phyloP scores from a whole-genome alignment of 2,329 filamentous ascomycete genomes.

The Pseudogymnoascus sp. region DNA sequence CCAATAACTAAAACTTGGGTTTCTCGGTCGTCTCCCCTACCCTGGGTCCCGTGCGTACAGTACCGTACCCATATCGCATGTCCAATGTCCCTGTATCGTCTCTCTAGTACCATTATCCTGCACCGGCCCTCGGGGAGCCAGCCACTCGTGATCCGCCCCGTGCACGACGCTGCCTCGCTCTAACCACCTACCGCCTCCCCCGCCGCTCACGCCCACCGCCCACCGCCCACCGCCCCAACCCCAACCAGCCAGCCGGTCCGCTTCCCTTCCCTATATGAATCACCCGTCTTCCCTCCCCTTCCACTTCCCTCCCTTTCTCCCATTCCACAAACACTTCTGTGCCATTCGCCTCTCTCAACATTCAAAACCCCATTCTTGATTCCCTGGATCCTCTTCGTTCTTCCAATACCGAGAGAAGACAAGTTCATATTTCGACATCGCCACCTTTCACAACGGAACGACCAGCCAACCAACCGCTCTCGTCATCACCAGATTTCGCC shows the following conservation, averaged over 20 bases:
- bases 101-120: too few relatives aligned
- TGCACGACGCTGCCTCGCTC: not conserved
- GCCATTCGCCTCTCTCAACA: not conserved
- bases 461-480: not conserved
- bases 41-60: too few relatives aligned
- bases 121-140: not conserved
- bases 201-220: not conserved
- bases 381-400: not conserved
- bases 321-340: not conserved
- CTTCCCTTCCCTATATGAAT: conserved; percentile 3
- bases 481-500: not conserved
- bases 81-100: too few relatives aligned
- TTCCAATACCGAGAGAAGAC: not conserved
- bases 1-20: too few relatives aligned
- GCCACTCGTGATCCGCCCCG: not conserved
- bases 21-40: too few relatives aligned
- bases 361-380: not conserved
- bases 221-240: too few relatives aligned
- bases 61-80: too few relatives aligned
- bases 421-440: not conserved
- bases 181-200: not conserved
- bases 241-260: not conserved
- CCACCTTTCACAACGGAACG: not conserved
- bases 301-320: not conserved
- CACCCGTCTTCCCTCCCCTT: not conserved